Percentiles rank a stretch among this genome's conserved stretches.
These are phyloP conservation scores for Xylariaceae sp. DNA, from an alignment of 2,329 filamentous ascomycete species.

Conservation along the genomic window DNA sequence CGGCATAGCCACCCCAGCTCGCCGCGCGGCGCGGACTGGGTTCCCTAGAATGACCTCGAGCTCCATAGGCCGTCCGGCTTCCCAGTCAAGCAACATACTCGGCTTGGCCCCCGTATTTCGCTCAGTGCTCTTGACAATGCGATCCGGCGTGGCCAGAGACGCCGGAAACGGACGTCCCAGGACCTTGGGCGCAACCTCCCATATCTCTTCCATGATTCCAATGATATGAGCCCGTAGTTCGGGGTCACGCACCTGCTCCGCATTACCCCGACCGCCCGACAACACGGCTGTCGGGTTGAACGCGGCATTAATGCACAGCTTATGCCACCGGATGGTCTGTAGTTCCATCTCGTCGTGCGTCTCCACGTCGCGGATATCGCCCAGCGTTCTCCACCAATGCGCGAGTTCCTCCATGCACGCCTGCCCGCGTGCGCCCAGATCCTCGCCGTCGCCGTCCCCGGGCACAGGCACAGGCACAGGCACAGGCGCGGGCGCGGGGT, in stretches of 20 bases:
- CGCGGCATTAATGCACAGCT: constrained; percentile 69
- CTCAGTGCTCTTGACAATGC: constrained; percentile 57
- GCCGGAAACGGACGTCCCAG: constrained; percentile 56
- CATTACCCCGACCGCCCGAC: constrained; percentile 58
- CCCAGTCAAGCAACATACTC: constrained; percentile 67
- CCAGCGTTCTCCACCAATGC: constrained; percentile 48
- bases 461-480: neutral
- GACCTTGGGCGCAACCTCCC: constrained; percentile 56
- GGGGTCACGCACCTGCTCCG: constrained; percentile 58
- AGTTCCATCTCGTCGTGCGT: constrained; percentile 59
- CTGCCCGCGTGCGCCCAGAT: constrained; percentile 33
- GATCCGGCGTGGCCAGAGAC: constrained; percentile 56
- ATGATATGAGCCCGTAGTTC: constrained; percentile 57
- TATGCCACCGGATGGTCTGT: constrained; percentile 69
- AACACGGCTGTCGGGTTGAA: constrained; percentile 70
- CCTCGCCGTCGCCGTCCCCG: constrained; percentile 20
- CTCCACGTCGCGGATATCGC: constrained; percentile 60
- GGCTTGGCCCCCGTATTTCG: constrained; percentile 59
- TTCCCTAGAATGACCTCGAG: constrained; percentile 69
- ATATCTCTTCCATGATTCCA: constrained; percentile 65
- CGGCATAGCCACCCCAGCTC: constrained; percentile 58
- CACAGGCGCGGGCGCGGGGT: constrained; percentile 15
- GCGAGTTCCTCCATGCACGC: constrained; percentile 46
- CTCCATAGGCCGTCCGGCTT: constrained; percentile 59
- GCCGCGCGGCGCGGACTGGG: constrained; percentile 59